phyloP scores from a whole-genome alignment of 495 filamentous ascomycete species.

The Chaetomidium leptoderma region DNA sequence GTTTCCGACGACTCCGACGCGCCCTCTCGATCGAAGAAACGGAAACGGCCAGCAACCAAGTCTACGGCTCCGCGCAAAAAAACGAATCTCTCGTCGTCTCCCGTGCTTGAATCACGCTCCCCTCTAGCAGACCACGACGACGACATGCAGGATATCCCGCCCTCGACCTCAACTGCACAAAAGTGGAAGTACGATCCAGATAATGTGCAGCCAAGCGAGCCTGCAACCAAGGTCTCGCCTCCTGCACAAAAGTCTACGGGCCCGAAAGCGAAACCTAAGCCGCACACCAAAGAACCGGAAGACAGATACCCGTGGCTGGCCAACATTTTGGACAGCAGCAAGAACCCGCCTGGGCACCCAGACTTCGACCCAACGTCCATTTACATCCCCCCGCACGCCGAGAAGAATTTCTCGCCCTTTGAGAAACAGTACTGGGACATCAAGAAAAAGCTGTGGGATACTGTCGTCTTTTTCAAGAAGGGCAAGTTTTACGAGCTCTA shows the following conservation, averaged over 20 bases:
- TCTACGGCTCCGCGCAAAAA: constrained; percentile 53
- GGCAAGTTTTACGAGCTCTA: constrained; percentile 99
- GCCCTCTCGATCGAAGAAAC: constrained; percentile 58
- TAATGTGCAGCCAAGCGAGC: constrained; percentile 56
- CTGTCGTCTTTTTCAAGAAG: constrained; percentile 99
- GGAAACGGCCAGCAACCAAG: constrained; percentile 58
- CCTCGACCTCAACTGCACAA: constrained; percentile 65
- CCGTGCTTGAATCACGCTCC: constrained; percentile 16
- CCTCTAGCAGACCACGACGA: constrained; percentile 21
- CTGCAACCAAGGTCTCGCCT: constrained; percentile 32
- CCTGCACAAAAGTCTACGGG: constrained; percentile 40
- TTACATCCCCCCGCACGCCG: constrained; percentile 76
- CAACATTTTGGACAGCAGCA: constrained; percentile 73
- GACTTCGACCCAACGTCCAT: constrained; percentile 92
- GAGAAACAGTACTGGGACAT: constrained; percentile 99
- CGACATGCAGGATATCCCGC: constrained; percentile 49
- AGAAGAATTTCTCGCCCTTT: constrained; percentile 78
- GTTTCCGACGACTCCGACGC: constrained; percentile 83
- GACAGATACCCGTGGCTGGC: constrained; percentile 87
- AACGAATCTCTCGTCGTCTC: constrained; percentile 48
- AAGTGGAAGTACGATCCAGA: constrained; percentile 86
- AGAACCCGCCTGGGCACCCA: constrained; percentile 71
- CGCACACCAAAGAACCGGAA: constrained; percentile 72
- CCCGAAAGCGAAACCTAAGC: constrained; percentile 54
- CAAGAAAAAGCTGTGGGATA: constrained; percentile 96